Evolutionary conservation across 495 filamentous ascomycete species (phyloP).

Genomic region (Podospora bellae-mahoneyi): DNA sequence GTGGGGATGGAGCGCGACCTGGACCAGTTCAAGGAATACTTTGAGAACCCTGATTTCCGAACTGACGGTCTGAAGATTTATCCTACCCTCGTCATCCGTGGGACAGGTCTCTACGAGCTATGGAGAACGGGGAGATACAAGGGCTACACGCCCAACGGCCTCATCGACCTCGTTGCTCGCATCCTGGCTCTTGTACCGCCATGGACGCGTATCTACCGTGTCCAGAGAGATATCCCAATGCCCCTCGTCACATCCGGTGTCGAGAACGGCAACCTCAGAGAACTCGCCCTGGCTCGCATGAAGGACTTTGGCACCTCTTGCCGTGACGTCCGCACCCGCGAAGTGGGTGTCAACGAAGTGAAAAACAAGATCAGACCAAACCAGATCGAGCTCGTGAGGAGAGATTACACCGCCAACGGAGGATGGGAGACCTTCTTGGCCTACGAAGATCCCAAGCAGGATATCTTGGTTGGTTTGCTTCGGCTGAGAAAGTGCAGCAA

Average conservation of each 20-base stretch:
- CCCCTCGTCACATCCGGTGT: constrained; percentile 94
- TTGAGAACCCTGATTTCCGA: constrained; percentile 91
- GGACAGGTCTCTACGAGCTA: constrained; percentile 93
- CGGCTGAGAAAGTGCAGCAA: constrained; percentile 85
- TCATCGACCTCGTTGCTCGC: constrained; percentile 91
- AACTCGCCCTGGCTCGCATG: constrained; percentile 90
- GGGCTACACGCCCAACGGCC: constrained; percentile 95
- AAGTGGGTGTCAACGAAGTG: constrained; percentile 97
- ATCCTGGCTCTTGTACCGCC: constrained; percentile 93
- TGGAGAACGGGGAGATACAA: constrained; percentile 97
- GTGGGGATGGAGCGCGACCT: constrained; percentile 97
- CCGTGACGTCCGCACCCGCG: constrained; percentile 93
- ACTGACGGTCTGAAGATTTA: constrained; percentile 99
- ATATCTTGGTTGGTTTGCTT: constrained; percentile 91
- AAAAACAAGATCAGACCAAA: constrained; percentile 96
- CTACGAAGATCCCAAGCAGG: constrained; percentile 97
- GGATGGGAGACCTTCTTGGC: constrained; percentile 98
- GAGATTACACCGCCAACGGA: constrained; percentile 91
- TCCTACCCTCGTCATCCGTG: constrained; percentile 94
- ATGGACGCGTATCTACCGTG: constrained; percentile 98
- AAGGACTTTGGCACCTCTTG: constrained; percentile 98
- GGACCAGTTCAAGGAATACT: constrained; percentile 96
- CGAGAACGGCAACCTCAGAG: constrained; percentile 94
- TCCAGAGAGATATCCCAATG: constrained; percentile 98
- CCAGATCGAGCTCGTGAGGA: constrained; percentile 92